Evolutionary conservation across 441 rosid species (phyloP).

Genomic region (Eruca vesicaria): DNA sequence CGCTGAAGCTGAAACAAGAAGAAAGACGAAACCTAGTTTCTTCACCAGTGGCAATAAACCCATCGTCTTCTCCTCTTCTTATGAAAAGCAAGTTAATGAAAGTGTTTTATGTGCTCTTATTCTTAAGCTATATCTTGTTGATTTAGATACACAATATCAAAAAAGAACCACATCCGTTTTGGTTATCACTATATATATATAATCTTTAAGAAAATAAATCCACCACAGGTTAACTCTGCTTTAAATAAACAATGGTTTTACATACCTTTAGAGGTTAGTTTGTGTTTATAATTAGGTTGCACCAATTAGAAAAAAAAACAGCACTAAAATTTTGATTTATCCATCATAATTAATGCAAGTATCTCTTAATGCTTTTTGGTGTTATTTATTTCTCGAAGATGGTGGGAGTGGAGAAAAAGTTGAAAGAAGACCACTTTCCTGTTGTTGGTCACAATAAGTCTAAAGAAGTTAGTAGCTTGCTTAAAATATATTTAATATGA

Average conservation of each 20-base stretch:
- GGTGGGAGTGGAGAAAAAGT: constrained; percentile 47
- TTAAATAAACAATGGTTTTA: background rate
- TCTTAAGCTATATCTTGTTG: constrained; percentile 12
- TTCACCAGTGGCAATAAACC: constrained; percentile 42
- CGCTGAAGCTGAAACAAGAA: constrained; percentile 54
- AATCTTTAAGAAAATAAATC: constrained; percentile 15
- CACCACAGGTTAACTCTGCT: constrained; percentile 17
- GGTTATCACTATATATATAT: constrained; percentile 30
- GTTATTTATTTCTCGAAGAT: constrained; percentile 7
- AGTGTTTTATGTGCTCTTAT: constrained; percentile 21
- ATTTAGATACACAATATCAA: background rate
- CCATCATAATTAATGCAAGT: constrained; percentile 18
- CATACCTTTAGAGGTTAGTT: background rate
- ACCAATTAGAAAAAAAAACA: background rate
- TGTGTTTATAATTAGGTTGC: background rate
- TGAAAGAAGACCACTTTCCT: constrained; percentile 67
- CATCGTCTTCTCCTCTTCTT: constrained; percentile 35
- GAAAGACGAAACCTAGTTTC: constrained; percentile 59
- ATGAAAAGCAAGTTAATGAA: background rate
- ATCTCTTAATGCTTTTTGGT: constrained; percentile 23
- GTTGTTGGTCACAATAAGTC: constrained; percentile 80
- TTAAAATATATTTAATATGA: constrained; percentile 1
- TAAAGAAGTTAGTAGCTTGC: constrained; percentile 58
- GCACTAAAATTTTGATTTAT: background rate
- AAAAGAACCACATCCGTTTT: constrained; percentile 13